phyloP scores from a whole-genome alignment of 139 green algal genomes.

The Chlamydomonas urium region DNA sequence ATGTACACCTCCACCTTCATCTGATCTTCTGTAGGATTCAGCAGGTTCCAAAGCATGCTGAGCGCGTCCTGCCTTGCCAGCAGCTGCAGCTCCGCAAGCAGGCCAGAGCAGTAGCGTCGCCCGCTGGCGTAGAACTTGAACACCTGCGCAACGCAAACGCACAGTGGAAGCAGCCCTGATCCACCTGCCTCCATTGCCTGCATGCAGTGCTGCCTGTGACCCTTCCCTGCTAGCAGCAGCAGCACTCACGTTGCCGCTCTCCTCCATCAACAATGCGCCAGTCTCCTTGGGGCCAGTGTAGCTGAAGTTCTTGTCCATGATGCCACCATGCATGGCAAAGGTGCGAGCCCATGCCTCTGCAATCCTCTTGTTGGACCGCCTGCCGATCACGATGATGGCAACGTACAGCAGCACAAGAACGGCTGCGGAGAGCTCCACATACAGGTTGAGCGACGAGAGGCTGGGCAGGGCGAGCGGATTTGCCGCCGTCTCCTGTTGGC shows the following conservation, averaged over 20 bases:
- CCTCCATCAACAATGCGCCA: background rate
- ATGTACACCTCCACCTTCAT: constrained; percentile 35
- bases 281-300: background rate
- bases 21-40: constrained; percentile 21
- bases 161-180: no score
- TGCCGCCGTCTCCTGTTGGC: no score
- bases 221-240: no score
- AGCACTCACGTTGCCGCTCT: background rate
- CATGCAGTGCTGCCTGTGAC: no score
- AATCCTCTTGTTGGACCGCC: background rate
- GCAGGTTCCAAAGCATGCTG: constrained; percentile 13
- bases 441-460: no score
- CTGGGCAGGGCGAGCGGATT: no score
- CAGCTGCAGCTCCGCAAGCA: constrained; percentile 41
- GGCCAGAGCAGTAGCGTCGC: constrained; percentile 33
- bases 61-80: constrained; percentile 34
- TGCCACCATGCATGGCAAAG: background rate
- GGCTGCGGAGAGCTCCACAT: no score
- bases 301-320: constrained; percentile 1
- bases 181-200: no score
- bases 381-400: background rate
- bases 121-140: constrained; percentile 18
- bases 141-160: no score
- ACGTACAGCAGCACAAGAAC: background rate
- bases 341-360: background rate